phyloP scores from a whole-genome alignment of 2,329 filamentous ascomycete species.

The Hirsutella rhossiliensis region DNA sequence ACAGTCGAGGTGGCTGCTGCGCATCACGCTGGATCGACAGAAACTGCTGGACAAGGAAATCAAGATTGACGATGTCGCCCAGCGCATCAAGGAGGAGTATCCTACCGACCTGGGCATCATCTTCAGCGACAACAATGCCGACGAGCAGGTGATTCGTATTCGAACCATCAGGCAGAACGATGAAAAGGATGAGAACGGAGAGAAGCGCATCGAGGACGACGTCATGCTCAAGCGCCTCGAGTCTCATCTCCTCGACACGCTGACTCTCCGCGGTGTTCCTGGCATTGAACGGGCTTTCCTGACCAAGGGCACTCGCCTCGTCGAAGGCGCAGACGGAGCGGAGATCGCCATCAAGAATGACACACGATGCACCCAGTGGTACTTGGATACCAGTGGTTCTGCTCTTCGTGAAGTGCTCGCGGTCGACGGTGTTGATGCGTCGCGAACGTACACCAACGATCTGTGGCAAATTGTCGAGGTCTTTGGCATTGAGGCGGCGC shows the following conservation, averaged over 20 bases:
- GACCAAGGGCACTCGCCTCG: slow-evolving; percentile 62
- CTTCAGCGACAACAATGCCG: slow-evolving; percentile 96
- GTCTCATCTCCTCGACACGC: slow-evolving; percentile 78
- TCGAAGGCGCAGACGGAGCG: slow-evolving; percentile 57
- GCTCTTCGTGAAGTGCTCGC: slow-evolving; percentile 73
- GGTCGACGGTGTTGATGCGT: slow-evolving; percentile 78
- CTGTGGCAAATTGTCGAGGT: slow-evolving; percentile 91
- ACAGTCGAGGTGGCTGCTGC: slow-evolving; percentile 91
- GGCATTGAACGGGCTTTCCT: slow-evolving; percentile 90
- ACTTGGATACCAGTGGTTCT: slow-evolving; percentile 88
- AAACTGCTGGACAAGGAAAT: slow-evolving; percentile 93
- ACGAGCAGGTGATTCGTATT: slow-evolving; percentile 87
- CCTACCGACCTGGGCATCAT: slow-evolving; percentile 78
- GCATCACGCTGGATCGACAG: slow-evolving; percentile 84
- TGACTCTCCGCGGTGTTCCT: slow-evolving; percentile 81
- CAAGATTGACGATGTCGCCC: slow-evolving; percentile 80
- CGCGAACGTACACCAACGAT: slow-evolving; percentile 85
- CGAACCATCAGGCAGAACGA: slow-evolving; percentile 62
- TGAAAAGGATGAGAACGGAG: slow-evolving; percentile 58
- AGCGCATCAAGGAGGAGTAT: slow-evolving; percentile 82
- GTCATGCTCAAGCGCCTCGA: slow-evolving; percentile 88
- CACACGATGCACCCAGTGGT: slow-evolving; percentile 77
- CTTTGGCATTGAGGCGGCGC: slow-evolving; percentile 91
- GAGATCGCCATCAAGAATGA: slow-evolving; percentile 65
- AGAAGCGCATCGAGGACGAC: slow-evolving; percentile 63